phyloP scores from a whole-genome alignment of 2,329 filamentous ascomycete species.

The Metarhizium humberi region DNA sequence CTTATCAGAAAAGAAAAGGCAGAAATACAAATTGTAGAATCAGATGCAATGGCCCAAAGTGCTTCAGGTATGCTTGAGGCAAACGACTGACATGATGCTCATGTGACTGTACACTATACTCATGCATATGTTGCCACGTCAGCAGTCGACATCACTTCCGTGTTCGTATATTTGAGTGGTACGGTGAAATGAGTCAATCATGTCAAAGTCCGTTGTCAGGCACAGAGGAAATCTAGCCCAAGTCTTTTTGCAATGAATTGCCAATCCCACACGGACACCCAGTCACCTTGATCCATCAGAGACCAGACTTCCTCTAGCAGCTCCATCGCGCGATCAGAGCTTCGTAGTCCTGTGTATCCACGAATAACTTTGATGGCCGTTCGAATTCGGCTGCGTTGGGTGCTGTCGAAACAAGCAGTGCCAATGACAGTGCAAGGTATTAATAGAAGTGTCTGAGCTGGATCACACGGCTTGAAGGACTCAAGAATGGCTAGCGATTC shows the following conservation, averaged over 20 bases:
- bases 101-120: background rate
- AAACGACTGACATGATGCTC: background rate
- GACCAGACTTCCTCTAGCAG: constrained; percentile 51
- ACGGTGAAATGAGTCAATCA: background rate
- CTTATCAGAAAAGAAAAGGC: background rate
- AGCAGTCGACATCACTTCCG: background rate
- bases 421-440: constrained; percentile 53
- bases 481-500: constrained; percentile 46
- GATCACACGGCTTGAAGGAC: constrained; percentile 46
- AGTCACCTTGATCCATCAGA: constrained; percentile 49
- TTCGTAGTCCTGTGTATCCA: constrained; percentile 50
- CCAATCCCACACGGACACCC: constrained; percentile 55
- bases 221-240: constrained; percentile 47
- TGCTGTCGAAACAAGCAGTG: constrained; percentile 45
- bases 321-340: constrained; percentile 43
- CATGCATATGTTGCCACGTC: background rate
- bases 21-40: background rate
- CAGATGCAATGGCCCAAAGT: background rate
- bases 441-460: constrained; percentile 48
- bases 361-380: constrained; percentile 40
- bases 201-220: constrained; percentile 15
- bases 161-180: background rate
- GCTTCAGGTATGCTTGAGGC: background rate
- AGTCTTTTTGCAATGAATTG: constrained; percentile 44
- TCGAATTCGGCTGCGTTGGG: constrained; percentile 43